phyloP scores from a whole-genome alignment of 2,329 filamentous ascomycete genomes.

The Colletotrichum kahawae region DNA sequence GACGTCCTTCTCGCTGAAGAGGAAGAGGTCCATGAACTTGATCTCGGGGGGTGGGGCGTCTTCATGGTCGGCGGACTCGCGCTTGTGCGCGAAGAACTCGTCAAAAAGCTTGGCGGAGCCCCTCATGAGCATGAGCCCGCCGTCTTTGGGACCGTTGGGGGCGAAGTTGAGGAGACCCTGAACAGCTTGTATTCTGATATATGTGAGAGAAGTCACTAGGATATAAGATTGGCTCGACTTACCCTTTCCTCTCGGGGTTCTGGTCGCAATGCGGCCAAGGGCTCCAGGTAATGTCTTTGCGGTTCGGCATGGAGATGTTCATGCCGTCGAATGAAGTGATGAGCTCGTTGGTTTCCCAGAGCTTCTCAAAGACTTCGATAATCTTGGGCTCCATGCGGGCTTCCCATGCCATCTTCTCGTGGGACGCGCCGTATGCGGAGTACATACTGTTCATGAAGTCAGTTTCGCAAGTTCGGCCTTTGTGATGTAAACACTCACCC shows the following conservation, averaged over 20 bases:
- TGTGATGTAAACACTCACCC: slow-evolving; percentile 8
- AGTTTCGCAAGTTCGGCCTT: background rate
- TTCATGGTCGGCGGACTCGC: slow-evolving; percentile 29
- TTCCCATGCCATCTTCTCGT: slow-evolving; percentile 51
- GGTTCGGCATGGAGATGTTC: slow-evolving; percentile 47
- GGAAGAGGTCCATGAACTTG: slow-evolving; percentile 43
- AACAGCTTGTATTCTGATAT: slow-evolving; percentile 33
- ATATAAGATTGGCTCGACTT: background rate
- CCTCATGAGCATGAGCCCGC: slow-evolving; percentile 49
- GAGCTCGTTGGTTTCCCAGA: slow-evolving; percentile 40
- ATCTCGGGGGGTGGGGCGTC: slow-evolving; percentile 34
- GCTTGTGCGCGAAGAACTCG: slow-evolving; percentile 46
- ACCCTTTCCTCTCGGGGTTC: slow-evolving; percentile 42
- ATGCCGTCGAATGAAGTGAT: slow-evolving; percentile 34
- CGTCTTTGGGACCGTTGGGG: slow-evolving; percentile 49
- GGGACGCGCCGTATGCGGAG: slow-evolving; percentile 38
- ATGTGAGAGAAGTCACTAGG: background rate
- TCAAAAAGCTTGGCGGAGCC: slow-evolving; percentile 45
- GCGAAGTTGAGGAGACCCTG: slow-evolving; percentile 50
- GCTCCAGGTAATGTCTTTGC: slow-evolving; percentile 39
- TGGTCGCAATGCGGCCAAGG: slow-evolving; percentile 53
- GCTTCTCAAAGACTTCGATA: slow-evolving; percentile 42
- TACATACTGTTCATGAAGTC: slow-evolving; percentile 37
- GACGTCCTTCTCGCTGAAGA: slow-evolving; percentile 43
- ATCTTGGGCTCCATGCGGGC: slow-evolving; percentile 44